Base-by-base conservation (phyloP, 257 asterid genomes). In the Solanum habrochaites region DNA sequence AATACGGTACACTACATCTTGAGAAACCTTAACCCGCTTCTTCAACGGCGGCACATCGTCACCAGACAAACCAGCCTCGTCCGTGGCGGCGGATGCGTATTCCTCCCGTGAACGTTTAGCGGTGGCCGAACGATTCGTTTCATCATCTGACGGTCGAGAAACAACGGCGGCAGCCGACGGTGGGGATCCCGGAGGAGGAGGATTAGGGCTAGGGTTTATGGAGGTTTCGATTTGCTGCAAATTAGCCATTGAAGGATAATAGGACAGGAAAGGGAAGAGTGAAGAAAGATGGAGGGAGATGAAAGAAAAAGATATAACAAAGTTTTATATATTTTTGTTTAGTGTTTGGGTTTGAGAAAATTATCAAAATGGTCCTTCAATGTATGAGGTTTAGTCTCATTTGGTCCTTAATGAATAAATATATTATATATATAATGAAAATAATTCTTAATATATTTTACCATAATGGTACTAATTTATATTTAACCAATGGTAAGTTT, bases 1-100 rank as follows among this genome's bases (percentile, higher is more conserved):
- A 58, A 97, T 96, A 42, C 99, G 97, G 90, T 89, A 97, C 32
- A 97, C 88, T 56, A 97, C 90, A 62, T 97, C 99, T 62, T 91
- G 90, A 7, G 92, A 78, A 75, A 93, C 96, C 89, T 89, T 93
- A 64, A 90, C 90, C 31, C 98, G 95, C 91, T 98, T 93, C 93
- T 95, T 97, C 49, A 94, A 91, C 40, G 89, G 93, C 67, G 98
- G 98, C 15, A 35, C 86, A 43, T 56, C 88, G 25, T 92, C 98
- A 11, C 69, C 72, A 12, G 91, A 88, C 31, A 92, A 69, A 74
- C 90, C 95, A 27, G 88, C 91, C 87, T 35, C 90, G 49, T 89
- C 94, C 8, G 89, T 82, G 23, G 85, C 89, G 78, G 35, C 90
- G 73, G 45, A 87, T 7, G 82, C 82, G 77, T 87, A 96, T 74